Base-by-base conservation (phyloP, 1,284 basidiomycete species). In the Polyporus tsugae region DNA sequence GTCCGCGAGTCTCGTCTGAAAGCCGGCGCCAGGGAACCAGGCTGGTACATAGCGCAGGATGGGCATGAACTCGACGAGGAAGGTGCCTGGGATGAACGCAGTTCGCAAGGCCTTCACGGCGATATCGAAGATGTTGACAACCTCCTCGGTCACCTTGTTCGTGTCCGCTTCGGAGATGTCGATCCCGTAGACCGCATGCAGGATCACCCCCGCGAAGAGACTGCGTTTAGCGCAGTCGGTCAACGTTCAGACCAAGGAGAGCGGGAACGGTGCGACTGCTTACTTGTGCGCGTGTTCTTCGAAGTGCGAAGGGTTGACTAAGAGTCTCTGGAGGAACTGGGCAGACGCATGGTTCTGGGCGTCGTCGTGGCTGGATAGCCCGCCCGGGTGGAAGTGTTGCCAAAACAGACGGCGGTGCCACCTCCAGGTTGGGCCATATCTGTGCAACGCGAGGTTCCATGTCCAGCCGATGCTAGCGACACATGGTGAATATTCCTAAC, bases 61-160 rank as follows among this genome's bases (percentile, higher is more conserved):
- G 5, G 76, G 75, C 19, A 77, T 60, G 36, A 65, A 71, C 19
- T 74, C 73, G 9, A 75, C 70, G 62, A 72, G 73, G 66, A 73
- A 76, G 22, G 70, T 69, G 11, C 72, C 75, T 19, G 76, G 70
- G 15, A 64, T 66, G 19, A 70, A 55, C 10, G 66, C 71, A 29
- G 57, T 39, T n/a, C 65, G 67, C 13, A 71, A 62, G 4, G 63
- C 69, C 42, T 69, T 67, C 69, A 70, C 69, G 10, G 69, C 64
- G 1, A 22, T 55, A 6, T 72, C 69, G 44, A 68, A 62, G 7
- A 64, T 60, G 29, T 63, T 64, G 13, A 72, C 42, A 35, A 71
- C 64, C 36, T 68, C 62, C 52, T 74, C 70, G 13, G 41, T 17
- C 15, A 15, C 41, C 41, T 42, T 42, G 41, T 42, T 17, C 15